Conservation (phyloP, 176 grass and related monocot genomes). For the Cenchrus fungigraminus region DNA sequence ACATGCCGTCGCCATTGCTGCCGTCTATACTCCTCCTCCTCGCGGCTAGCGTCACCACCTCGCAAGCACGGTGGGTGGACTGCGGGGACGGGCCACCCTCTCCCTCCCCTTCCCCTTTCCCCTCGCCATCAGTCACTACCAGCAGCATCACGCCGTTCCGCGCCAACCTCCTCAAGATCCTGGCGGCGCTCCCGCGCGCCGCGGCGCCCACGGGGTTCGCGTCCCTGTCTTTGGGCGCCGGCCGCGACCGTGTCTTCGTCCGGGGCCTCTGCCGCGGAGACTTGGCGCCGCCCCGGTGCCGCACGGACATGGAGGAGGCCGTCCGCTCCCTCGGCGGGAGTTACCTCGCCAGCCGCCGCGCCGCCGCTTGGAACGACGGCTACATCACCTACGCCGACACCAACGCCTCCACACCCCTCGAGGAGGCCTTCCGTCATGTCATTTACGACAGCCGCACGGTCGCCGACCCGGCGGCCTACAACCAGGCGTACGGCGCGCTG, state of each 20-base stretch:
- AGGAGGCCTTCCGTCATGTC: neutral
- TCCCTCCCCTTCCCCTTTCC: neutral
- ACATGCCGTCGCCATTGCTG: too few relatives aligned
- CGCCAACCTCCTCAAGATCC: conserved; percentile 16
- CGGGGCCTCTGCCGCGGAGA: conserved; percentile 49
- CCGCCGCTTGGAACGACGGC: conserved; percentile 23
- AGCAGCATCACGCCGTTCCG: conserved; percentile 7
- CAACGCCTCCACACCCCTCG: conserved; percentile 17
- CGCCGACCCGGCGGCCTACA: neutral
- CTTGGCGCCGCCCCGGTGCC: conserved; percentile 1
- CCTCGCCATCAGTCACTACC: neutral
- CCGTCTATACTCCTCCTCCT: neutral
- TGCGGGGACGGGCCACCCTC: conserved; percentile 5
- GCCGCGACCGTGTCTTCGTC: conserved; percentile 23
- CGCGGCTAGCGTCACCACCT: neutral
- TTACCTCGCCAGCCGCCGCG: neutral
- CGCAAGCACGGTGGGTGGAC: neutral
- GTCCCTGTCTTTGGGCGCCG: conserved; percentile 11
- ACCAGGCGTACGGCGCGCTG: conserved; percentile 34
- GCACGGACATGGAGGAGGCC: conserved; percentile 7
- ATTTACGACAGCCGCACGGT: neutral
- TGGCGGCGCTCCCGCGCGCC: conserved; percentile 24
- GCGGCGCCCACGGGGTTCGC: conserved; percentile 43
- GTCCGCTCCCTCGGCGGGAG: too few relatives aligned
- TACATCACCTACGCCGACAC: conserved; percentile 44